A percentile compares a stretch with the other conserved stretches of the same genome.
phyloP scores from a whole-genome alignment of 257 asterid genomes.

The Penstemon davidsonii region DNA sequence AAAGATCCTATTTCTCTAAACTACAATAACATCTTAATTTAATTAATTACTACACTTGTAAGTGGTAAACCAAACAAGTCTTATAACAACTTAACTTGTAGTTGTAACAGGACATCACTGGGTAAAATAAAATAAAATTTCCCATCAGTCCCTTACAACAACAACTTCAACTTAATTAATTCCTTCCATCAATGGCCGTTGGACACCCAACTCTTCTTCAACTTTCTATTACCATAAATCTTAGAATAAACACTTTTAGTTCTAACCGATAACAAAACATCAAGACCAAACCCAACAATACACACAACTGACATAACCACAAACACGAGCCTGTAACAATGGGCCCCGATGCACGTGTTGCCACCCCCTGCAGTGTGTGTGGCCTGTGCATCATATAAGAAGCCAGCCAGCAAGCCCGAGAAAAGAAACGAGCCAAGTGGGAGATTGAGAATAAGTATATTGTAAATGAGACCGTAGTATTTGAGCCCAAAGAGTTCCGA shows the following conservation, averaged over 20 bases:
- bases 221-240: constrained; percentile 40
- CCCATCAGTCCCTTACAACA: constrained; percentile 9
- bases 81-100: too few relatives aligned
- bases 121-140: background rate
- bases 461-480: constrained; percentile 68
- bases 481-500: constrained; percentile 84
- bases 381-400: constrained; percentile 59
- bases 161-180: too few relatives aligned
- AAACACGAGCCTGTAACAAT: constrained; percentile 66
- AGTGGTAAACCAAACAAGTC: too few relatives aligned
- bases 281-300: constrained; percentile 57
- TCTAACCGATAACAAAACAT: constrained; percentile 46
- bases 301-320: constrained; percentile 57
- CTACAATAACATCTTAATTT: too few relatives aligned
- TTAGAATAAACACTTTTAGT: constrained; percentile 45
- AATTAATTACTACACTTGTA: too few relatives aligned
- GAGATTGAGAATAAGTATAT: constrained; percentile 65
- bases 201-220: constrained; percentile 30
- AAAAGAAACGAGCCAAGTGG: constrained; percentile 76
- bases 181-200: constrained; percentile 14
- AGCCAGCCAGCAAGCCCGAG: constrained; percentile 75
- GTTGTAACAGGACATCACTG: constrained; percentile 6
- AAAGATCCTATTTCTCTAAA: too few relatives aligned
- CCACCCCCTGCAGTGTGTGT: constrained; percentile 55
- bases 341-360: constrained; percentile 63